A percentile compares a stretch with the other conserved stretches of the same genome.
phyloP scores from a whole-genome alignment of 768 basidiomycete species.

The Rhodotorula babjevae region DNA sequence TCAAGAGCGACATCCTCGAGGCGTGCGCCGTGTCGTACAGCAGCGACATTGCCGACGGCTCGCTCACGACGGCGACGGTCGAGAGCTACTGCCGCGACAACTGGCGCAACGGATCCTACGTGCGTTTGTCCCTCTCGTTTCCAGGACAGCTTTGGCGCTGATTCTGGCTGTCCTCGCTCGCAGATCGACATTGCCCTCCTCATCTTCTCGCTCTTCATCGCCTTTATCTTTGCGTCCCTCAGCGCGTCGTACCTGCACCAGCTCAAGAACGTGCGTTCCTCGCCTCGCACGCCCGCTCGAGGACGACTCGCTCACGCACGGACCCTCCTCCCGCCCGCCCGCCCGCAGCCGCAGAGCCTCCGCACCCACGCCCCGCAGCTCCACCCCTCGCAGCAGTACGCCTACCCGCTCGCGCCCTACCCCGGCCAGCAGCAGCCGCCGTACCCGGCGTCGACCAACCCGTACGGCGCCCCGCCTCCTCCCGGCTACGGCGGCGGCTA shows the following conservation, averaged over 20 bases:
- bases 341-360: slow-evolving; percentile 4
- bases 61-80: neutral
- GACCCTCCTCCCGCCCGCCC: neutral
- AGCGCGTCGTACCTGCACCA: slow-evolving; percentile 32
- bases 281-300: too few species aligned
- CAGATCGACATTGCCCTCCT: slow-evolving; percentile 32
- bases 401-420: slow-evolving; percentile 20
- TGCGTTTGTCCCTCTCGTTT: neutral
- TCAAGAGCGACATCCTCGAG: slow-evolving; percentile 17
- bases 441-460: neutral
- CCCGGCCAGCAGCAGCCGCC: neutral
- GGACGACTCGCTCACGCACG: too few species aligned
- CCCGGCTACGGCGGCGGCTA: neutral
- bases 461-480: neutral
- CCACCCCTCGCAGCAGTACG: slow-evolving; percentile 23
- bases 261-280: slow-evolving; percentile 26
- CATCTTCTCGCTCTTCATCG: slow-evolving; percentile 24
- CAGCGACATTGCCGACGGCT: slow-evolving; percentile 6
- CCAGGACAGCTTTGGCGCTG: too few species aligned
- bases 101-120: slow-evolving; percentile 22
- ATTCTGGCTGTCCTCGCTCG: neutral
- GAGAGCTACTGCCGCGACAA: slow-evolving; percentile 1
- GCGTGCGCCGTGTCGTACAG: slow-evolving; percentile 12
- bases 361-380: slow-evolving; percentile 13
- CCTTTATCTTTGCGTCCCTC: slow-evolving; percentile 34